Evolutionary conservation across 257 asterid genomes (phyloP).

Genomic region (Plantago ovata): DNA sequence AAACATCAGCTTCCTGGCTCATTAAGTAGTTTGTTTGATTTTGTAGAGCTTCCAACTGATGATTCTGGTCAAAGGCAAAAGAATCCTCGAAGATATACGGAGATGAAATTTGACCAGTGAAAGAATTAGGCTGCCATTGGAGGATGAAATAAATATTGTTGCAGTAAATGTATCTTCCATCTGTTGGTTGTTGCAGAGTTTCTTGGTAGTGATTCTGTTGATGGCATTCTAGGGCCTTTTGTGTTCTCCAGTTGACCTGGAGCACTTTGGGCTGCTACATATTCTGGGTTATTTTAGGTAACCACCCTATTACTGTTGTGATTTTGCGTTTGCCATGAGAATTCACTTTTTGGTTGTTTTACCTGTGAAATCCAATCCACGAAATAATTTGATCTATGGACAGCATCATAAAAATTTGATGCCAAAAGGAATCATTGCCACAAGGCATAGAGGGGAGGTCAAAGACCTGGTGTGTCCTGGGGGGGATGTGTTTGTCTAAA

Average conservation of each 20-base stretch:
- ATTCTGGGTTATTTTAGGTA: conserved; percentile 62
- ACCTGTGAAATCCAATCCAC: too few relatives aligned
- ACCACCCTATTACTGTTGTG: not conserved
- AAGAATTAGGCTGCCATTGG: conserved; percentile 43
- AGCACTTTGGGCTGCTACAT: conserved; percentile 70
- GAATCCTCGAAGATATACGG: conserved; percentile 95
- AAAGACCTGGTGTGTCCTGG: too few relatives aligned
- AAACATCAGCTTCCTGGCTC: conserved; percentile 3
- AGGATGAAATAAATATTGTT: conserved; percentile 29
- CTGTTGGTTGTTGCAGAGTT: conserved; percentile 58
- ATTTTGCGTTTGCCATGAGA: not conserved
- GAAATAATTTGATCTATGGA: too few relatives aligned
- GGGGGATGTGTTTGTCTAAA: too few relatives aligned
- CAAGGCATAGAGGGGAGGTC: too few relatives aligned
- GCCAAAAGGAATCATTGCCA: too few relatives aligned
- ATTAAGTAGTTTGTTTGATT: conserved; percentile 6
- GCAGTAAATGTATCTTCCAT: conserved; percentile 34
- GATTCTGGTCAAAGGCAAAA: conserved; percentile 82
- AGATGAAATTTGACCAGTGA: conserved; percentile 90
- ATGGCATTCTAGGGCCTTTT: conserved; percentile 63
- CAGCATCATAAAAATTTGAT: too few relatives aligned
- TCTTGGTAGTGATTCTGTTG: conserved; percentile 55
- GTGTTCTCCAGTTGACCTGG: conserved; percentile 65
- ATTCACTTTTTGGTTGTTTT: not conserved
- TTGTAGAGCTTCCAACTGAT: conserved; percentile 56